Evolutionary conservation across 192 early-diverging fungal genomes (phyloP).

Genomic region (Coemansia sp.): DNA sequence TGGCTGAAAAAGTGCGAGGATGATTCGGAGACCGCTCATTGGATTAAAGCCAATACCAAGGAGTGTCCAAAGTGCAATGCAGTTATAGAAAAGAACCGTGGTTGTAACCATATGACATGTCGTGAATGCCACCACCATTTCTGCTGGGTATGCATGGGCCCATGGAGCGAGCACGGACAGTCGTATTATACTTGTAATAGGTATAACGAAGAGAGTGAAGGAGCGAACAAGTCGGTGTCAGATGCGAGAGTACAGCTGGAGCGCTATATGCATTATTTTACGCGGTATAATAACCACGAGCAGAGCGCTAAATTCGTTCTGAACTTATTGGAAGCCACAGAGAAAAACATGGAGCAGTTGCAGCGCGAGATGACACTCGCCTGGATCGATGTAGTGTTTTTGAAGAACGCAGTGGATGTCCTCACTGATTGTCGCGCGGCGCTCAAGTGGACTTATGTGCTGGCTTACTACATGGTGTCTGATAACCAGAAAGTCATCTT

Average conservation of each 20-base stretch:
- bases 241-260: slow-evolving; percentile 86
- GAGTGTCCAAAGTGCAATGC: slow-evolving; percentile 94
- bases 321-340: slow-evolving; percentile 59
- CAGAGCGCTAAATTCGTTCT: slow-evolving; percentile 90
- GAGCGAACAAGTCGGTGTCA: slow-evolving; percentile 84
- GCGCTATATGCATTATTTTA: slow-evolving; percentile 97
- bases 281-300: slow-evolving; percentile 97
- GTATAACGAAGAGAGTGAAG: slow-evolving; percentile 86
- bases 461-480: slow-evolving; percentile 89
- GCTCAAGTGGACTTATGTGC: slow-evolving; percentile 96
- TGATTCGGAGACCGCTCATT: slow-evolving; percentile 97
- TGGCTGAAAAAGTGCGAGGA: slow-evolving; percentile 97
- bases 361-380: slow-evolving; percentile 84
- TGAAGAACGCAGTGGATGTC: slow-evolving; percentile 87
- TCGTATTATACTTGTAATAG: slow-evolving; percentile 97
- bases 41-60: slow-evolving; percentile 93
- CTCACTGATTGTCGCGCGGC: slow-evolving; percentile 87
- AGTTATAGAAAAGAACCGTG: slow-evolving; percentile 99
- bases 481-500: slow-evolving; percentile 90
- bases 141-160: slow-evolving; percentile 99
- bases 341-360: slow-evolving; percentile 86
- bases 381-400: slow-evolving; percentile 99
- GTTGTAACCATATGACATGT: slow-evolving; percentile 99
- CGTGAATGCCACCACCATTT: slow-evolving; percentile 96
- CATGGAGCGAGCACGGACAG: slow-evolving; percentile 95